phyloP scores from a whole-genome alignment of 306 rosid species.

The Nissolia schottii region DNA sequence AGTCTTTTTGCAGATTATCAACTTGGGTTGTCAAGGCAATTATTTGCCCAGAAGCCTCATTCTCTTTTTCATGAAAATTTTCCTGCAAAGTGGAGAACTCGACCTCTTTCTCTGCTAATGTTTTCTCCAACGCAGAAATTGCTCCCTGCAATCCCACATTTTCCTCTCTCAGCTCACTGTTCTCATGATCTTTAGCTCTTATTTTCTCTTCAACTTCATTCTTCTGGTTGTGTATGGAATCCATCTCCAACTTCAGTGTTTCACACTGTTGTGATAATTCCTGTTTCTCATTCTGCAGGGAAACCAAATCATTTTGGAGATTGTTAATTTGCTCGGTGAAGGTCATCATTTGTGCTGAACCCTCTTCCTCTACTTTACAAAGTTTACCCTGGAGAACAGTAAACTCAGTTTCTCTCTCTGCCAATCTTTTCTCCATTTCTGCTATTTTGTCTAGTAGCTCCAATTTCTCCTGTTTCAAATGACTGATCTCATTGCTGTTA shows the following conservation, averaged over 20 bases:
- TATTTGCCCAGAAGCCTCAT: constrained; percentile 49
- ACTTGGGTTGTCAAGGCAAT: constrained; percentile 42
- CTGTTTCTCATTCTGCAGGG: constrained; percentile 49
- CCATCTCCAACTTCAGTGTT: constrained; percentile 44
- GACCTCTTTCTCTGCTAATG: constrained; percentile 40
- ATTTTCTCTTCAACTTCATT: constrained; percentile 46
- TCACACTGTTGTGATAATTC: constrained; percentile 33
- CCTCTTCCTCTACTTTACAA: constrained; percentile 20
- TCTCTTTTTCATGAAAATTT: constrained; percentile 40
- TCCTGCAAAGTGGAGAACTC: constrained; percentile 50
- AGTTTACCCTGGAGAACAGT: constrained; percentile 27
- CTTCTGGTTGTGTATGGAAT: constrained; percentile 34
- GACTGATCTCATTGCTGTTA: constrained; percentile 31
- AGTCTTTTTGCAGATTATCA: constrained; percentile 48
- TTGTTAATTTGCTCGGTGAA: constrained; percentile 37
- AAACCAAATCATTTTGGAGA: constrained; percentile 43
- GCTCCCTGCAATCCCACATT: constrained; percentile 24
- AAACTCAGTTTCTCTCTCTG: constrained; percentile 31
- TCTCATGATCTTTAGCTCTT: constrained; percentile 34
- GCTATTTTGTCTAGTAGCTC: constrained; percentile 25
- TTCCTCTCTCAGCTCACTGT: constrained; percentile 41
- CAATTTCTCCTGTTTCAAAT: constrained; percentile 38
- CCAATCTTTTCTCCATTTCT: constrained; percentile 33
- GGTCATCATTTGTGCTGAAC: constrained; percentile 19
- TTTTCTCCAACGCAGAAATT: constrained; percentile 44